Conservation (phyloP, 176 grass and related monocot species). For the Carex parvula region DNA sequence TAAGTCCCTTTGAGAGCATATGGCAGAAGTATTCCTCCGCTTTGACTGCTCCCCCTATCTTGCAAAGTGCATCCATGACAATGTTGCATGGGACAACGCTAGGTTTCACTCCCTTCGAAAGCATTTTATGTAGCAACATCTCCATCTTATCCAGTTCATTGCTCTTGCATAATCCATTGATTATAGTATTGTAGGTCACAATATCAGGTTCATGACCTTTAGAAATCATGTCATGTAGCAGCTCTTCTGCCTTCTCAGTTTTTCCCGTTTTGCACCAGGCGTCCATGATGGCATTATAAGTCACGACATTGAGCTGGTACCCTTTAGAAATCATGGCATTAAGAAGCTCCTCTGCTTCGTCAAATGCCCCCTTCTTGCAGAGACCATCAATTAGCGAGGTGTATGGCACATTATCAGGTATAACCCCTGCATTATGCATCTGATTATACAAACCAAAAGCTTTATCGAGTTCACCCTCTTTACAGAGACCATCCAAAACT, state of each 20-base stretch:
- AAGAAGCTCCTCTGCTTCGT: neutral
- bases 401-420: neutral
- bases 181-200: neutral
- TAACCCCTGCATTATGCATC: slow-evolving; percentile 10
- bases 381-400: neutral
- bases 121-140: neutral
- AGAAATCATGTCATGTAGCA: neutral
- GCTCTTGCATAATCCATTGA: neutral
- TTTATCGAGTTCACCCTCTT: neutral
- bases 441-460: neutral
- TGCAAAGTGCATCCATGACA: neutral
- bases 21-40: neutral
- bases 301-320: neutral
- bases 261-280: neutral
- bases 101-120: neutral
- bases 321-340: neutral
- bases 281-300: too few species aligned
- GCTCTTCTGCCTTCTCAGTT: neutral
- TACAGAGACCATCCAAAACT: slow-evolving; percentile 27
- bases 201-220: neutral
- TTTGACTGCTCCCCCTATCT: neutral
- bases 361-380: neutral
- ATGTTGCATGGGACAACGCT: neutral
- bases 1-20: neutral
- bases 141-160: neutral